Base-by-base conservation (phyloP, 2,329 filamentous ascomycete species). In the Ascochyta pisi region DNA sequence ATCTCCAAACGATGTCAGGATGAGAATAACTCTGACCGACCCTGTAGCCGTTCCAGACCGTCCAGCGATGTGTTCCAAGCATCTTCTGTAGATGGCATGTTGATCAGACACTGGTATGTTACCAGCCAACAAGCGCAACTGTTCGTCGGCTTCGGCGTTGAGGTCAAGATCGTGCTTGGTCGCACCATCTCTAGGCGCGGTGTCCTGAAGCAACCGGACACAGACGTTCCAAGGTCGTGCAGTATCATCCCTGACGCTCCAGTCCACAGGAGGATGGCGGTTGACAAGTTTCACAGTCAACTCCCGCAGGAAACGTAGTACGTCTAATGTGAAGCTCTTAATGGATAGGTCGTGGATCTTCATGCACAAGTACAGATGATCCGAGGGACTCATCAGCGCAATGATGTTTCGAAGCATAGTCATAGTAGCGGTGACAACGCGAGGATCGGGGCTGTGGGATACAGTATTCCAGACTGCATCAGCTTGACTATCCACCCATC, bases 391-490 rank as follows among this genome's bases (percentile, higher is more conserved):
- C 70, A 76, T 77, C 60, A 84, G 78, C 8, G 69, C 69, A 47
- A 82, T 75, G 8, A 84, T 81, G 34, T 74, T 74, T 15, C 70
- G 70, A 24, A 89, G 76, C 85, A 96, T 90, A 16, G 82, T 81
- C 43, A 93, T 81, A 23, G 96, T 84, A 26, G 93, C 92, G 45
- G 92, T 88, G 7, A 91, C 87, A n/a, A 94, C 88, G 52, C 92
- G 85, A 4, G 90, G 89, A 72, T 98, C 92, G 67, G 93, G 91
- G 57, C 89, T 92, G 23, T 88, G 86, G 6, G 85, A 88, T 46
- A 96, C 86, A 0, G 91, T 91, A 57, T 88, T 86, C 94, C 94
- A 98, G 58, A 97, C 85, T 15, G 85, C 83, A 68, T 96, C 89
- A 1, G 90, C 90, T 68, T 96, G 89, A 19, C 83, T 77, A 31